Conservation (phyloP, 2,329 filamentous ascomycete species). For the Fusarium vanettenii region DNA sequence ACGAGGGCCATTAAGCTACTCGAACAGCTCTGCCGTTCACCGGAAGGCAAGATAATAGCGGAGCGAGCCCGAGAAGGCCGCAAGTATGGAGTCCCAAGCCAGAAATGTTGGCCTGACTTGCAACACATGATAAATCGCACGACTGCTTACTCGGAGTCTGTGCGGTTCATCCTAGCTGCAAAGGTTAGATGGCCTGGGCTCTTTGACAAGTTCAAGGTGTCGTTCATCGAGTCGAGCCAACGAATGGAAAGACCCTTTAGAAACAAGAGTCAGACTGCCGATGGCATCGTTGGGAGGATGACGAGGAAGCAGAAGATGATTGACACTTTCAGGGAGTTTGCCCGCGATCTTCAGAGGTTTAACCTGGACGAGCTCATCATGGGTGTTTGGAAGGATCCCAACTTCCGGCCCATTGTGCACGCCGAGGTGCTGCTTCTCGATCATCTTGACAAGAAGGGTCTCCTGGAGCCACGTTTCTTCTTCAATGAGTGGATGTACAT, state of each 20-base stretch:
- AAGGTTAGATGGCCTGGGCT: slow-evolving; percentile 40
- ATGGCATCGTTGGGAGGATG: slow-evolving; percentile 16
- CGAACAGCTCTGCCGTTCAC: not conserved
- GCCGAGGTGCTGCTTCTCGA: slow-evolving; percentile 47
- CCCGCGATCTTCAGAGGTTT: slow-evolving; percentile 18
- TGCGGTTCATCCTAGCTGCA: slow-evolving; percentile 26
- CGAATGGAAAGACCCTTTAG: not conserved
- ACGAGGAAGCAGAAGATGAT: not conserved
- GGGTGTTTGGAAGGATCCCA: slow-evolving; percentile 1
- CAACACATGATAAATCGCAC: slow-evolving; percentile 36
- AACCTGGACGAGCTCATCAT: slow-evolving; percentile 31
- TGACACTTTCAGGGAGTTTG: slow-evolving; percentile 5
- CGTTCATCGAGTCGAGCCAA: slow-evolving; percentile 34
- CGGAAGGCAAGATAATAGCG: not conserved
- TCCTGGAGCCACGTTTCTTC: slow-evolving; percentile 31
- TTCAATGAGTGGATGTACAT: slow-evolving; percentile 48
- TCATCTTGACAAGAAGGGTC: slow-evolving; percentile 29
- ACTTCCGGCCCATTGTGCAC: slow-evolving; percentile 45
- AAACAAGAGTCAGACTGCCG: slow-evolving; percentile 18
- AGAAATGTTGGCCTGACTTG: slow-evolving; percentile 35
- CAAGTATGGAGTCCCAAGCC: slow-evolving; percentile 4
- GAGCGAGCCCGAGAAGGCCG: slow-evolving; percentile 11
- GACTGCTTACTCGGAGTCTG: slow-evolving; percentile 28
- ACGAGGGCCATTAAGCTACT: not conserved
- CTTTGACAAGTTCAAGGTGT: slow-evolving; percentile 44